A percentile compares a stretch with the other conserved stretches of the same genome.
These are phyloP conservation scores for Oryza glaberrima DNA, from an alignment of 176 grass and related monocot genomes.

Conservation along the genomic window DNA sequence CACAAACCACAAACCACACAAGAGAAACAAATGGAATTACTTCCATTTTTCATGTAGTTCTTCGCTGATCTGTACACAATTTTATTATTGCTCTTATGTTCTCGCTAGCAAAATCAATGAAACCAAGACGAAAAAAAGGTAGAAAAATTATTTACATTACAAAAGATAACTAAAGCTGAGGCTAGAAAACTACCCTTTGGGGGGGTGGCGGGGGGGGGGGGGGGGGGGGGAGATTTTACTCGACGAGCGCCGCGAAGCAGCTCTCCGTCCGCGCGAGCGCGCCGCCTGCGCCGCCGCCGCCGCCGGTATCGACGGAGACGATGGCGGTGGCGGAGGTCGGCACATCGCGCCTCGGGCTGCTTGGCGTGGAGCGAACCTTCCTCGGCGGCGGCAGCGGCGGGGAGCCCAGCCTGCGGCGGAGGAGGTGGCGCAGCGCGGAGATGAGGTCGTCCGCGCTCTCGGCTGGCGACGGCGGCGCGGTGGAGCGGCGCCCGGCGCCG, in stretches of 20 bases:
- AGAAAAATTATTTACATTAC: constrained; percentile 25
- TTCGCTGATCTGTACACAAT: constrained; percentile 37
- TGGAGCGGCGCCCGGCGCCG: constrained; percentile 36
- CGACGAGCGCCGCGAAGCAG: constrained; percentile 70
- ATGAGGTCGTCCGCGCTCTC: constrained; percentile 59
- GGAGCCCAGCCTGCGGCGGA: constrained; percentile 55
- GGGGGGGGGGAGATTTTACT: not conserved
- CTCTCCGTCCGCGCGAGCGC: constrained; percentile 55
- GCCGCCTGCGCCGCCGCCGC: not conserved
- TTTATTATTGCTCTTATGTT: constrained; percentile 39
- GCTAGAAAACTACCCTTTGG: constrained; percentile 19
- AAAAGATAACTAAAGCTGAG: not conserved
- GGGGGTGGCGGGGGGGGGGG: not conserved
- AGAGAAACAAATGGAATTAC: constrained; percentile 47
- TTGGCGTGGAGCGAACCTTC: constrained; percentile 56
- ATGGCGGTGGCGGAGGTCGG: not conserved
- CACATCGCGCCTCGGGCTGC: constrained; percentile 48
- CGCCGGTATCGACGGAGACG: not conserved
- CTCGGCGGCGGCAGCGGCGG: constrained; percentile 42
- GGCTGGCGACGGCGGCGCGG: constrained; percentile 48
- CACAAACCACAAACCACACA: not conserved
- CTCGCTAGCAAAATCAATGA: constrained; percentile 5
- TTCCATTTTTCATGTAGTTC: constrained; percentile 45
- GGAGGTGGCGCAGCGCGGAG: constrained; percentile 62
- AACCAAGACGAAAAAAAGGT: not conserved